Conservation (phyloP, 176 grass and related monocot genomes). For the Thinopyrum elongatum region DNA sequence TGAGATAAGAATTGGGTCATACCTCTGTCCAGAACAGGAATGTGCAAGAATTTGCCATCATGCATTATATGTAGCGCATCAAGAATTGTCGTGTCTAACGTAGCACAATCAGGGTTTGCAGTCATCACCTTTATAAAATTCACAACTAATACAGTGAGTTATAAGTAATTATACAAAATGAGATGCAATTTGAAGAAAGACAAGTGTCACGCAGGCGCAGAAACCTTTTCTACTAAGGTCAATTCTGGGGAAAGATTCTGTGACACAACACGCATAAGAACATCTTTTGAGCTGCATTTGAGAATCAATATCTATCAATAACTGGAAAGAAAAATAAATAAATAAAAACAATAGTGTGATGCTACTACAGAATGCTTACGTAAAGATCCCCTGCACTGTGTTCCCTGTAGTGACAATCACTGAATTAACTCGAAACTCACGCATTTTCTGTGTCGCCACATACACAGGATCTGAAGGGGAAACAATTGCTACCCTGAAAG, state of each 20-base stretch:
- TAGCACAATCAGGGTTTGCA: constrained; percentile 76
- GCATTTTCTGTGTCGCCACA: constrained; percentile 89
- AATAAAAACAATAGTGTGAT: constrained; percentile 3
- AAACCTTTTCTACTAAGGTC: constrained; percentile 93
- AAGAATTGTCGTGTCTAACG: constrained; percentile 88
- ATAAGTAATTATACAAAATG: constrained; percentile 24
- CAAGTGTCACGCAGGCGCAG: constrained; percentile 23
- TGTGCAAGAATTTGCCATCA: constrained; percentile 95
- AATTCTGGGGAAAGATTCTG: constrained; percentile 92
- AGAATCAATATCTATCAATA: constrained; percentile 26
- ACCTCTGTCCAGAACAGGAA: constrained; percentile 91
- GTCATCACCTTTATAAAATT: constrained; percentile 79
- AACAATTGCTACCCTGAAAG: constrained; percentile 79
- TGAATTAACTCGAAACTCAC: constrained; percentile 81
- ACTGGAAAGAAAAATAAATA: background rate
- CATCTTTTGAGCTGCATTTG: constrained; percentile 87
- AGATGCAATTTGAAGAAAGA: background rate
- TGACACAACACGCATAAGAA: constrained; percentile 94
- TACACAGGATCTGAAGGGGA: constrained; percentile 83
- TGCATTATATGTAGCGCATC: constrained; percentile 97
- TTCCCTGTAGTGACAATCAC: constrained; percentile 77
- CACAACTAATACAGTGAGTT: constrained; percentile 6
- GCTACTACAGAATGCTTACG: constrained; percentile 50
- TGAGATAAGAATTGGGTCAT: constrained; percentile 21
- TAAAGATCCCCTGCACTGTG: constrained; percentile 86